These are phyloP conservation scores for Conoideocrella luteorostrata DNA, from an alignment of 2,329 filamentous ascomycete genomes.

Conservation along the genomic window DNA sequence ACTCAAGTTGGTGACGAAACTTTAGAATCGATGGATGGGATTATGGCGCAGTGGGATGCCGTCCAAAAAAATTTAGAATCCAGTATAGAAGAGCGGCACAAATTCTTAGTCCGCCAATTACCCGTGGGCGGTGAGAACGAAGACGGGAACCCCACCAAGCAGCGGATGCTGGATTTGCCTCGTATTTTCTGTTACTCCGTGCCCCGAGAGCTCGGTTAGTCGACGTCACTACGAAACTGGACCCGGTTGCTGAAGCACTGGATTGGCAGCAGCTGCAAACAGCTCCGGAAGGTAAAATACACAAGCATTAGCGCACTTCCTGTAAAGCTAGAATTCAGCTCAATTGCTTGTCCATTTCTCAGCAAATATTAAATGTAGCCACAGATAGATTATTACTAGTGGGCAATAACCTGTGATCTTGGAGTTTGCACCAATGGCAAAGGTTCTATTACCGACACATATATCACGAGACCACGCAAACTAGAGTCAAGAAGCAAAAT, in stretches of 20 bases:
- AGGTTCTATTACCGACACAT: not conserved
- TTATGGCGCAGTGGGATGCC: conserved; percentile 17
- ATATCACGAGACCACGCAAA: not conserved
- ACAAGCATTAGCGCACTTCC: not conserved
- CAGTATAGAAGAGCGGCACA: conserved; percentile 16
- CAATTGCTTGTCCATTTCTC: too few relatives aligned
- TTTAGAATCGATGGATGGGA: too few relatives aligned
- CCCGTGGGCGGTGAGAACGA: conserved; percentile 20
- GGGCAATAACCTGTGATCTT: too few relatives aligned
- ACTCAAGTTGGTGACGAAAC: too few relatives aligned
- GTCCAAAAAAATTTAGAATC: conserved; percentile 22
- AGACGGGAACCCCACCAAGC: conserved; percentile 12
- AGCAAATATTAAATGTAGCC: too few relatives aligned
- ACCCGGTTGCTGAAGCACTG: not conserved
- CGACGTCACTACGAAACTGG: conserved; percentile 6
- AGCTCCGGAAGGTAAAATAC: not conserved
- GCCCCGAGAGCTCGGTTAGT: too few relatives aligned
- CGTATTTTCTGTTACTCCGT: too few relatives aligned
- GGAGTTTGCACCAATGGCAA: not conserved
- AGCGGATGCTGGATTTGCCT: too few relatives aligned
- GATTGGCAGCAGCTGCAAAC: conserved; percentile 6
- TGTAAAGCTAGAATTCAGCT: too few relatives aligned
- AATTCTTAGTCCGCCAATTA: conserved; percentile 19
- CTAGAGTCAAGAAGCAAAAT: conserved; percentile 13
- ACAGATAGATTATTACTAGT: too few relatives aligned